Percentiles rank a stretch among this genome's conserved stretches.
Evolutionary conservation across 768 basidiomycete species (phyloP).

Genomic region (Kwoniella shandongensis): DNA sequence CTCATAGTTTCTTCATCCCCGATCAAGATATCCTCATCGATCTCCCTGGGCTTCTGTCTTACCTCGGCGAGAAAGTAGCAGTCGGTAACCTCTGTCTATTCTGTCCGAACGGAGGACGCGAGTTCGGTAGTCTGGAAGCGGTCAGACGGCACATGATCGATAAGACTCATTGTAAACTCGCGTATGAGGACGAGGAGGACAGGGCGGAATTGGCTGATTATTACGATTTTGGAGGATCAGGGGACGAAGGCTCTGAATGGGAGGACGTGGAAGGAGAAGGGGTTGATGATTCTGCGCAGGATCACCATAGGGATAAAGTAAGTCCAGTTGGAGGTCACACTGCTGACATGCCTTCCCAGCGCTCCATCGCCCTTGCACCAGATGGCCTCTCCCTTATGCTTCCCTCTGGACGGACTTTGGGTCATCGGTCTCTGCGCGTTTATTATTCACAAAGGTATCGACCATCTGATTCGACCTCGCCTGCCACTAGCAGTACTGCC

Average conservation of each 20-base stretch:
- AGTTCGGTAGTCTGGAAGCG: constrained; percentile 79
- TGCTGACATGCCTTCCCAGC: constrained; percentile 52
- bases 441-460: constrained; percentile 82
- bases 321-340: constrained; percentile 16
- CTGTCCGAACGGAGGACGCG: constrained; percentile 73
- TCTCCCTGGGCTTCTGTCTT: constrained; percentile 72
- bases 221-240: constrained; percentile 88
- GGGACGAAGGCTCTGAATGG: constrained; percentile 55
- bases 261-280: constrained; percentile 46
- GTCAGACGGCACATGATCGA: constrained; percentile 94
- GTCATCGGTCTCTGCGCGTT: constrained; percentile 79
- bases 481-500: constrained; percentile 58
- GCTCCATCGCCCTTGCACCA: constrained; percentile 72
- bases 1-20: constrained; percentile 94
- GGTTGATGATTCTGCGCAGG: constrained; percentile 45
- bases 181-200: constrained; percentile 77
- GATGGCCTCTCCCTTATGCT: constrained; percentile 65
- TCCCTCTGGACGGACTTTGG: constrained; percentile 87
- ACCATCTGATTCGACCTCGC: constrained; percentile 50
- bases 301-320: constrained; percentile 26
- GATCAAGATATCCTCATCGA: constrained; percentile 89
- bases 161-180: constrained; percentile 91
- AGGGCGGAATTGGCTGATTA: constrained; percentile 84
- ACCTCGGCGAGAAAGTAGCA: constrained; percentile 89
- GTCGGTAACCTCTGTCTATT: constrained; percentile 90